Evolutionary conservation across 208 protist species (phyloP), one percentile per base, ranked within the genome.

Genomic region (Crithidia fasciculata): DNA sequence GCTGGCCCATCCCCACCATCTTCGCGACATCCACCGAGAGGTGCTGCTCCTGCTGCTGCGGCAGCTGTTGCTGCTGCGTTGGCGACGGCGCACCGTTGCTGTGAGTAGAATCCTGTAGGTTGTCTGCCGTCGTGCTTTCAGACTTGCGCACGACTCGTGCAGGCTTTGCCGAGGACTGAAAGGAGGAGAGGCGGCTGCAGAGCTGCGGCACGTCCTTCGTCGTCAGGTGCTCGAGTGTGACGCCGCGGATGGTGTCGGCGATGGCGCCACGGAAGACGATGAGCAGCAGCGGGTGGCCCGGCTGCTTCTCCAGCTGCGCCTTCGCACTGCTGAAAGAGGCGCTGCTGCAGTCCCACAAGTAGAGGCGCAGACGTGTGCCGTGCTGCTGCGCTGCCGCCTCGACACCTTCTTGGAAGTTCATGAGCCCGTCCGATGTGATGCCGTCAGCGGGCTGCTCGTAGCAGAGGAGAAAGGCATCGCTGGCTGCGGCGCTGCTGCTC

Each of bases 11-110:
- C 0, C 68, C 82, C 8, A 96, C 55, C 61, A 95, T 78, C 69
- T 81, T 82, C 5, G 89, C 83, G 5, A 96, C 87, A 72, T 96
- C 89, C 28, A 96, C 89, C n/a, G 47, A 72, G 10, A 96, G 56
- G 18, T 44, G 64, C 66, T 52, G 49, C 56, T 52, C 43, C 39
- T 12, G 8, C 50, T 5, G 53, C 59, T 12, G 69, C 60, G 40
- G 65, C 40, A 7, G 44, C 40, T 4, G 36, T n/a, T 19, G 18
- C 8, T 10, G 7, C 50, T 61, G 43, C 28, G 28, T 28, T 28
- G 57, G 13, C 4, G 57, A 5, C 37, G 10, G 13, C 57, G 28
- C 37, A 10, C 44, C 28, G 8, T 13, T 65, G 69, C 47, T 18
- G 39, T 28, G 28, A 1, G 28, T 28, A 28, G 28, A 28, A 28